These are phyloP conservation scores for Dinochytrium kinnereticum DNA, from an alignment of 371 early-diverging fungal species.

Conservation along the genomic window DNA sequence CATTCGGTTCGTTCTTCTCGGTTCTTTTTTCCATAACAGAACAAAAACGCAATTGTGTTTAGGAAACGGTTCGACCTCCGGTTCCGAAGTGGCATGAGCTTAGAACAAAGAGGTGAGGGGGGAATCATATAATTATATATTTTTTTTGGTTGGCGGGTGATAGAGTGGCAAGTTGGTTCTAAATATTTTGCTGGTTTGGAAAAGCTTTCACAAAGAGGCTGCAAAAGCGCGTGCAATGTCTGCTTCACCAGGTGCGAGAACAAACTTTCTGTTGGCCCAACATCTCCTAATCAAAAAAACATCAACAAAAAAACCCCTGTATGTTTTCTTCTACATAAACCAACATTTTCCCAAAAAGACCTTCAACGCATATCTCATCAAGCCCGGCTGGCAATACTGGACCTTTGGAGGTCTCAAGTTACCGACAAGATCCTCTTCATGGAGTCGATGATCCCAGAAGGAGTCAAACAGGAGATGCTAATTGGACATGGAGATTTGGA, in stretches of 20 bases:
- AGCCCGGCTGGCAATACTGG: slow-evolving; percentile 34
- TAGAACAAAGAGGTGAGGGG: slow-evolving; percentile 10
- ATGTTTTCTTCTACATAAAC: not conserved
- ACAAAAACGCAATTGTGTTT: not conserved
- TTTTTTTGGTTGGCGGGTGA: not conserved
- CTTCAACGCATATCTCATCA: slow-evolving; percentile 31
- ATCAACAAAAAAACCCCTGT: too few relatives aligned
- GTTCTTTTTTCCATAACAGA: not conserved
- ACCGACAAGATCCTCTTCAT: slow-evolving; percentile 32
- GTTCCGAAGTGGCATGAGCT: slow-evolving; percentile 33
- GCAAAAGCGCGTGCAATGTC: slow-evolving; percentile 20
- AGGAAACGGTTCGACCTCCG: slow-evolving; percentile 30
- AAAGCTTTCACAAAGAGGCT: slow-evolving; percentile 31
- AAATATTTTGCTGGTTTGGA: too few relatives aligned
- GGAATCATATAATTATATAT: not conserved
- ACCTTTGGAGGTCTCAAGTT: slow-evolving; percentile 30
- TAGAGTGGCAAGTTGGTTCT: too few relatives aligned
- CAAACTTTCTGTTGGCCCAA: not conserved
- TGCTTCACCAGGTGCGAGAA: slow-evolving; percentile 27
- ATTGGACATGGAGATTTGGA: slow-evolving; percentile 1
- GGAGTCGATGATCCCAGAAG: not conserved
- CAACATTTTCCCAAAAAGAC: too few relatives aligned
- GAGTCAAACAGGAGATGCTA: not conserved
- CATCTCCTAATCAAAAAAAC: not conserved
- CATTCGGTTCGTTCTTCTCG: too few relatives aligned